A percentile compares a stretch with the other conserved stretches of the same genome.
Evolutionary conservation across 2,329 filamentous ascomycete genomes (phyloP).

Genomic region (Calonectria montana): DNA sequence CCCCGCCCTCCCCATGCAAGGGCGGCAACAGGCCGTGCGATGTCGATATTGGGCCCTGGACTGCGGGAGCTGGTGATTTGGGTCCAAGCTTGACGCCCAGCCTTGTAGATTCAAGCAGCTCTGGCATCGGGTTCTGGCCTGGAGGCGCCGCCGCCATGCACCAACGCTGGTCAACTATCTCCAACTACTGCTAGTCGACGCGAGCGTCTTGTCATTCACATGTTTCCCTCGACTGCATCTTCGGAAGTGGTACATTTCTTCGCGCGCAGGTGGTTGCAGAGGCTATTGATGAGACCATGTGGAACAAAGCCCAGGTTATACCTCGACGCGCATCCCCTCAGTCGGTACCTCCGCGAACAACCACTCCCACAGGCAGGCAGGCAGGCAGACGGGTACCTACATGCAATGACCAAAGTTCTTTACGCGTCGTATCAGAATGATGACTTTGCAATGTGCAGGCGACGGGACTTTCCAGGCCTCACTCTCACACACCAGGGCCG

Average conservation of each 20-base stretch:
- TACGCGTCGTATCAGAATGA: neutral
- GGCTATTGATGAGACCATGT: neutral
- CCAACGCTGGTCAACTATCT: neutral
- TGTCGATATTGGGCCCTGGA: conserved; percentile 1
- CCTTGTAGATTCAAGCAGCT: neutral
- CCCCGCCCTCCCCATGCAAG: conserved; percentile 13
- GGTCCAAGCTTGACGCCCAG: conserved; percentile 4
- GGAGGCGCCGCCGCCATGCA: neutral
- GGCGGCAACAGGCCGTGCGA: conserved; percentile 12
- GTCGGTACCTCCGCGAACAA: neutral
- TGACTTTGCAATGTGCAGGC: neutral
- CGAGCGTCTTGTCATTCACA: neutral
- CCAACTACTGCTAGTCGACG: neutral
- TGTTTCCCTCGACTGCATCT: neutral
- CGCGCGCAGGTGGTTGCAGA: neutral
- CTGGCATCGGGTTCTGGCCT: neutral
- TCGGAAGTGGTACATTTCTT: neutral
- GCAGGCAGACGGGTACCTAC: conserved; percentile 1
- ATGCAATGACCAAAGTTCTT: neutral
- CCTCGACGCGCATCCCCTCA: neutral
- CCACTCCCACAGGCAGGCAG: neutral
- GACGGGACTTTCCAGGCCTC: conserved; percentile 3
- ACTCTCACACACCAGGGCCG: neutral
- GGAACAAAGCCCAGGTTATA: neutral
- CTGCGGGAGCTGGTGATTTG: conserved; percentile 8